Base-by-base conservation (phyloP, 2,329 filamentous ascomycete species). In the Orbilia blumenaviensis region DNA sequence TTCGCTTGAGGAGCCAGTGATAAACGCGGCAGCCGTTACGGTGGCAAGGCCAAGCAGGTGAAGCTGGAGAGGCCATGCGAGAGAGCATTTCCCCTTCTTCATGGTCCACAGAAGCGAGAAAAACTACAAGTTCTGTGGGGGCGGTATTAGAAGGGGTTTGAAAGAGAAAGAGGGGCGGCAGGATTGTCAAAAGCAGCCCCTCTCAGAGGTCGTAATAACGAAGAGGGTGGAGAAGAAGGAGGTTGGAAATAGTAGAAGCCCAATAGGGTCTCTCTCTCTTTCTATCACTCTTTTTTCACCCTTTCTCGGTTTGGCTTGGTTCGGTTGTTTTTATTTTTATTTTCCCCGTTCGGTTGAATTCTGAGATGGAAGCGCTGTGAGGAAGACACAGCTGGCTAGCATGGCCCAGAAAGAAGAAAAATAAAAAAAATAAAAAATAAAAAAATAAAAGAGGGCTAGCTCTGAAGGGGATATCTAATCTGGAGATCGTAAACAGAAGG, bases 51-150 rank as follows among this genome's bases (percentile, higher is more conserved):
- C 16, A 16, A 66, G 21, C 44, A 68, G 46, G 14, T 68, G 56
- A 41, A 68, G 71, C 63, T 68, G 71, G 71, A 67, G 56, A 60
- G 64, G 63, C 54, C 69, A 74, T 52, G 68, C 62, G 62, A 34
- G 25, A 34, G 54, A 48, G 58, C 71, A 75, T 75, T 68, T 75
- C 71, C 63, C 56, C 69, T 75, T n/a, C n/a, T n/a, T 75, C 71
- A 75, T 75, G 71, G 25, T 75, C 71, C 71, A 67, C 41, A 56
- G 52, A 29, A 38, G 46, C 41, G 32, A 52, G 34, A 32, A 46
- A 25, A 16, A 9, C 27, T 56, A 29, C 36, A 16, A 10, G 5
- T 10, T 12, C 42, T 23, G 12, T 23, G 16, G 25, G 23, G 58
- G 27, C 7, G 21, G 25, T 3, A 16, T 46, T 46, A 27, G 42